A percentile compares a stretch with the other conserved stretches of the same genome.
phyloP scores from a whole-genome alignment of 179 eudicot species.

The Beta corolliflora region DNA sequence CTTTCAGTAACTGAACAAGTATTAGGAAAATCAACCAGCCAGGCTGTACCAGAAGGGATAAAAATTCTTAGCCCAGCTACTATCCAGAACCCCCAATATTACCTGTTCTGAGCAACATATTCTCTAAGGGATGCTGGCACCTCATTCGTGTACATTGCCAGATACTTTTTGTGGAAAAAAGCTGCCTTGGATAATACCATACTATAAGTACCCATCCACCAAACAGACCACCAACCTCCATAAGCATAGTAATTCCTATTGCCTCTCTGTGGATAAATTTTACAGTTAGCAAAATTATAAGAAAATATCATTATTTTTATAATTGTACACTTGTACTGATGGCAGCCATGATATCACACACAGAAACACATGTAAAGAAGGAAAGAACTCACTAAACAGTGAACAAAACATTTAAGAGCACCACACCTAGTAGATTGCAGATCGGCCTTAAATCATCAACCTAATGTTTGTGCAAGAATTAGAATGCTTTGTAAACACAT shows the following conservation, averaged over 20 bases:
- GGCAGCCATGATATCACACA: background rate
- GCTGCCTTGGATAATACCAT: constrained; percentile 95
- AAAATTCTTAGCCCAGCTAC: background rate
- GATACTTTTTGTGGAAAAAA: constrained; percentile 86
- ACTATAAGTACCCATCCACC: constrained; percentile 95
- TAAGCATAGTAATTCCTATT: constrained; percentile 44
- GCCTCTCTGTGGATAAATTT: constrained; percentile 45
- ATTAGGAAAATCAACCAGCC: constrained; percentile 2
- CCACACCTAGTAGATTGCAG: background rate
- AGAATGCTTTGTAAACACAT: background rate
- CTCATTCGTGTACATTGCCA: constrained; percentile 66
- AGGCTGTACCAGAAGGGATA: constrained; percentile 10
- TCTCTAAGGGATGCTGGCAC: constrained; percentile 84
- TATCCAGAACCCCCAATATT: background rate
- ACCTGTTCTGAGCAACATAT: constrained; percentile 76
- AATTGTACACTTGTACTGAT: background rate
- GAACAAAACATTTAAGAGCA: background rate
- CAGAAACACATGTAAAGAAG: background rate
- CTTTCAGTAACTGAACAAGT: constrained; percentile 1
- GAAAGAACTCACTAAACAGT: background rate
- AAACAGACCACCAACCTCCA: constrained; percentile 99
- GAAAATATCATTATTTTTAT: background rate
- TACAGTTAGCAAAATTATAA: constrained; percentile 1
- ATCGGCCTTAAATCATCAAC: background rate
- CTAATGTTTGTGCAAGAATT: background rate